Evolutionary conservation across 2,329 filamentous ascomycete species (phyloP).

Genomic region (Sporothrix pallida): DNA sequence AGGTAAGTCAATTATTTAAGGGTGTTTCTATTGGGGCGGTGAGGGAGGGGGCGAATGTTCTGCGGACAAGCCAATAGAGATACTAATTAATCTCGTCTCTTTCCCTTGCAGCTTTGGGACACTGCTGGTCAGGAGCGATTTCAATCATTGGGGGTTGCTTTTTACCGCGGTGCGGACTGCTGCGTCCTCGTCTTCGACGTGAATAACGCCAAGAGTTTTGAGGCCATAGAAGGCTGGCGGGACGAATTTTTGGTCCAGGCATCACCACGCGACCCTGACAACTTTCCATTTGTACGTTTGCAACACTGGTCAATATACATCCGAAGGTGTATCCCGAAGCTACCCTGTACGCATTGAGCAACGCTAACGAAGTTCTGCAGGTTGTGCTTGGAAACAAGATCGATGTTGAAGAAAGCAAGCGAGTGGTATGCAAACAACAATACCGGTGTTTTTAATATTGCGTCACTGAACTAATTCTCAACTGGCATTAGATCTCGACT

Average conservation of each 20-base stretch:
- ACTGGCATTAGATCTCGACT: constrained; percentile 72
- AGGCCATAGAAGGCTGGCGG: constrained; percentile 96
- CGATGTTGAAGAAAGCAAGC: constrained; percentile 96
- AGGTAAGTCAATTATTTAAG: constrained; percentile 48
- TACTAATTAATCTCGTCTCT: background rate
- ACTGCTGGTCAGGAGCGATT: constrained; percentile 97
- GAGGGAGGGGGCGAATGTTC: no score
- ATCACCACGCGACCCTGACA: constrained; percentile 93
- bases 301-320: no score
- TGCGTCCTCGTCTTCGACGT: constrained; percentile 98
- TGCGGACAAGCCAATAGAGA: no score
- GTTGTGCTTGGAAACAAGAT: constrained; percentile 99
- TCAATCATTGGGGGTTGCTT: constrained; percentile 94
- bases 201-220: constrained; percentile 99
- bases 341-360: background rate
- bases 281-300: constrained; percentile 87
- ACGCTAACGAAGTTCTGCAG: constrained; percentile 50
- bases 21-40: no score
- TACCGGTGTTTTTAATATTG: constrained; percentile 30
- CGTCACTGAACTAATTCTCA: background rate
- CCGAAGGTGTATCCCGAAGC: background rate
- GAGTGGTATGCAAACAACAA: constrained; percentile 67
- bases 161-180: constrained; percentile 97
- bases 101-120: constrained; percentile 80
- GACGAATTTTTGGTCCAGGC: constrained; percentile 99